Conservation (phyloP, 2,329 filamentous ascomycete genomes). For the Pleurostoma richardsiae region DNA sequence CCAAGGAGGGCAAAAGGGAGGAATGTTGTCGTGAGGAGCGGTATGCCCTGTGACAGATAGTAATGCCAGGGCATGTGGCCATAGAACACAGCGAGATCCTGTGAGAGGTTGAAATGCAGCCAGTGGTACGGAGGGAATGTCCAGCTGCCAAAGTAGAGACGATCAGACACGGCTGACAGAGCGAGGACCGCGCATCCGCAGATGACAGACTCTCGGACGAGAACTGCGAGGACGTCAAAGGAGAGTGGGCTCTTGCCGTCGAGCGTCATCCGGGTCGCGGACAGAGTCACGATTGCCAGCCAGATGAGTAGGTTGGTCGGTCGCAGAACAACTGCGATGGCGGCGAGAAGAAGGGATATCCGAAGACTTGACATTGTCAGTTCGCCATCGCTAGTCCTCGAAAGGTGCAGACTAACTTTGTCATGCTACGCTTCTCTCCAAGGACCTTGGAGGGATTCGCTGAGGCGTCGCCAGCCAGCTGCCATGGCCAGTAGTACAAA, state of each 20-base stretch:
- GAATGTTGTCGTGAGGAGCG: constrained; percentile 77
- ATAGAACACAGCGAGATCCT: constrained; percentile 88
- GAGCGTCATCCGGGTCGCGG: constrained; percentile 34
- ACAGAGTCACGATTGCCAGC: constrained; percentile 54
- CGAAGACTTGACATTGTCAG: constrained; percentile 37
- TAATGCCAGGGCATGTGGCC: constrained; percentile 89
- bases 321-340: constrained; percentile 76
- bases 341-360: constrained; percentile 68
- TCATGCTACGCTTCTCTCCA: no score
- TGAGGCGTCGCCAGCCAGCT: constrained; percentile 45
- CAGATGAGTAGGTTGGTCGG: constrained; percentile 90
- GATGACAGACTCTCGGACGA: constrained; percentile 59
- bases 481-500: constrained; percentile 84
- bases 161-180: constrained; percentile 64
- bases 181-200: constrained; percentile 59
- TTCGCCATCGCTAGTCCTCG: no score
- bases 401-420: no score
- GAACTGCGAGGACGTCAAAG: constrained; percentile 36
- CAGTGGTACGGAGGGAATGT: constrained; percentile 85
- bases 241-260: constrained; percentile 34
- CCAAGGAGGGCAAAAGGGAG: constrained; percentile 71
- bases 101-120: constrained; percentile 84
- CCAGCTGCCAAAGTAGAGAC: constrained; percentile 77
- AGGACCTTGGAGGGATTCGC: constrained; percentile 20
- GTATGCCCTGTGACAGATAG: constrained; percentile 85